Percentiles rank a stretch among this genome's conserved stretches.
These are phyloP conservation scores for Citropsis articulata DNA, from an alignment of 345 rosid genomes.

Conservation along the genomic window DNA sequence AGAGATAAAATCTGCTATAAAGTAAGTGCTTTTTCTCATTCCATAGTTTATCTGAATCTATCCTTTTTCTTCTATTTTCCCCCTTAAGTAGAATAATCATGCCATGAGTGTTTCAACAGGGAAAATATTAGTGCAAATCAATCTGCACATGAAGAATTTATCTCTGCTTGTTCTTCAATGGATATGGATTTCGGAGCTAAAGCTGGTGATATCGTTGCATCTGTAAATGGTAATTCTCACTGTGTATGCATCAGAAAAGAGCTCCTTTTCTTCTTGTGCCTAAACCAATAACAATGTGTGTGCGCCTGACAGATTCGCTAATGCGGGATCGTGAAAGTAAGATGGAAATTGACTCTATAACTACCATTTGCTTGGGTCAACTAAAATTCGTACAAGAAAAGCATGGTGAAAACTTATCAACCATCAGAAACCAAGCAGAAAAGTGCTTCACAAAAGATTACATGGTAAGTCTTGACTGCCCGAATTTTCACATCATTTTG, in stretches of 20 bases:
- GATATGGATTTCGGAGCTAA: slow-evolving; percentile 42
- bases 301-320: slow-evolving; percentile 48
- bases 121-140: slow-evolving; percentile 37
- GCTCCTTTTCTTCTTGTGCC: background rate
- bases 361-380: slow-evolving; percentile 46
- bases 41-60: background rate
- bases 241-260: background rate
- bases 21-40: slow-evolving; percentile 24
- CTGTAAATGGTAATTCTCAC: slow-evolving; percentile 52
- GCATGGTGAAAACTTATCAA: slow-evolving; percentile 52
- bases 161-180: slow-evolving; percentile 41
- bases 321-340: slow-evolving; percentile 49
- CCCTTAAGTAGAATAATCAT: background rate
- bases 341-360: slow-evolving; percentile 52
- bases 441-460: slow-evolving; percentile 70
- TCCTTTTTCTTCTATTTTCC: background rate
- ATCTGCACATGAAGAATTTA: slow-evolving; percentile 37
- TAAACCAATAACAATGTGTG: background rate
- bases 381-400: slow-evolving; percentile 52
- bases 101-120: slow-evolving; percentile 32
- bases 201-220: slow-evolving; percentile 35
- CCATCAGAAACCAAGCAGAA: slow-evolving; percentile 60
- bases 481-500: too few species aligned
- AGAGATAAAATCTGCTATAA: slow-evolving; percentile 34
- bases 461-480: slow-evolving; percentile 42